Evolutionary conservation across 2,329 filamentous ascomycete species (phyloP).

Genomic region (Hypomyces perniciosus): DNA sequence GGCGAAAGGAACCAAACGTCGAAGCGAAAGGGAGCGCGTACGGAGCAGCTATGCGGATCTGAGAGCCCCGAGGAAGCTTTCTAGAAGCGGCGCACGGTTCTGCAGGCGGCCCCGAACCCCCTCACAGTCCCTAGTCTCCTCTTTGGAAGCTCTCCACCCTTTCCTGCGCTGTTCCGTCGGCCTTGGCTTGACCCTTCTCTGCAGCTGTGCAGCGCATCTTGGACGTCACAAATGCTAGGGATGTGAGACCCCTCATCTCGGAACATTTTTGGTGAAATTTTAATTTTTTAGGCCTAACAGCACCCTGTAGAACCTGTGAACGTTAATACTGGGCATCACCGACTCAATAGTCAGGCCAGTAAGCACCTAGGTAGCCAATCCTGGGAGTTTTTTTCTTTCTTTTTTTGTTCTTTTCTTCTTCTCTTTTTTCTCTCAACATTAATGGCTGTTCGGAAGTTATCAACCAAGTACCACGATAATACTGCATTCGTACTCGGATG

Average conservation of each 20-base stretch:
- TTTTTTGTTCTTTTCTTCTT: not conserved
- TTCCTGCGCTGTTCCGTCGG: conserved; percentile 9
- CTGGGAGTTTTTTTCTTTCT: not conserved
- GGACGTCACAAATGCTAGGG: too few relatives aligned
- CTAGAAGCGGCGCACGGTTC: conserved; percentile 19
- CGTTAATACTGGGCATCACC: too few relatives aligned
- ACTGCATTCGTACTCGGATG: too few relatives aligned
- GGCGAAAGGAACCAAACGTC: too few relatives aligned
- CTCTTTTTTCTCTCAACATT: not conserved
- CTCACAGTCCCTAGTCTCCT: not conserved
- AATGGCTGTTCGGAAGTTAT: not conserved
- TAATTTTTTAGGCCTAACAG: too few relatives aligned
- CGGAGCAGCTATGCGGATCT: not conserved
- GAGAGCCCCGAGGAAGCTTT: conserved; percentile 9
- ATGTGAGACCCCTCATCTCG: too few relatives aligned
- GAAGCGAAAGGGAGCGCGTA: too few relatives aligned
- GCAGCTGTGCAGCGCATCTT: not conserved
- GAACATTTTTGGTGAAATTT: too few relatives aligned
- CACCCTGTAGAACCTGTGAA: too few relatives aligned
- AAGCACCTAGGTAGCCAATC: not conserved
- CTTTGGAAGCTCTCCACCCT: not conserved
- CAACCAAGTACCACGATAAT: too few relatives aligned
- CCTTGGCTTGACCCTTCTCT: not conserved
- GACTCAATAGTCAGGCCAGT: not conserved
- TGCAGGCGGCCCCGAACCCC: conserved; percentile 8